These are phyloP conservation scores for Blakeslea trispora DNA, from an alignment of 371 early-diverging fungal species.

Conservation along the genomic window DNA sequence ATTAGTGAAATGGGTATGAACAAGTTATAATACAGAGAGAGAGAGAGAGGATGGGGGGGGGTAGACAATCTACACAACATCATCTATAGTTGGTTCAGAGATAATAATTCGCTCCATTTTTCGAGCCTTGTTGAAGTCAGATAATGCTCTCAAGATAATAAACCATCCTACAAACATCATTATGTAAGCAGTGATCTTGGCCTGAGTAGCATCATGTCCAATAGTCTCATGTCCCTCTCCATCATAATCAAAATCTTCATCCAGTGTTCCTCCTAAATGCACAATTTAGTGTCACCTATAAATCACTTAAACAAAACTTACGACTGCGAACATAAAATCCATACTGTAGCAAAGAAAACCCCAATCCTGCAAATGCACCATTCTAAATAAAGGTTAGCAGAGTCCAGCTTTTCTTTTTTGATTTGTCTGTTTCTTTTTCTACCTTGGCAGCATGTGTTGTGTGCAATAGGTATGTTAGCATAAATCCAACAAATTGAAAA, in stretches of 20 bases:
- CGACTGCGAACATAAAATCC: conserved; percentile 59
- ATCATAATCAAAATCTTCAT: conserved; percentile 24
- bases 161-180: conserved; percentile 64
- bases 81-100: conserved; percentile 32
- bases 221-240: conserved; percentile 18
- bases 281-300: neutral
- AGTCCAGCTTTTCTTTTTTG: neutral
- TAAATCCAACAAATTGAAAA: conserved; percentile 68
- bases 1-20: neutral
- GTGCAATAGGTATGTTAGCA: conserved; percentile 63
- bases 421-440: neutral
- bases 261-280: conserved; percentile 22
- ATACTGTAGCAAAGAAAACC: conserved; percentile 56
- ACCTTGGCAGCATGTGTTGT: conserved; percentile 65
- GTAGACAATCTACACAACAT: conserved; percentile 14
- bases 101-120: conserved; percentile 54
- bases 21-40: neutral
- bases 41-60: neutral
- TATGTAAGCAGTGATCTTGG: conserved; percentile 46
- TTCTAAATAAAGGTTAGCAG: conserved; percentile 30
- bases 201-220: conserved; percentile 18
- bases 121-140: conserved; percentile 52
- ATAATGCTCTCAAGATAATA: conserved; percentile 56
- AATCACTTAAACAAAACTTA: conserved; percentile 15
- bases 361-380: conserved; percentile 63